Conservation (phyloP, 768 basidiomycete species). For the Pleurotus pulmonarius region DNA sequence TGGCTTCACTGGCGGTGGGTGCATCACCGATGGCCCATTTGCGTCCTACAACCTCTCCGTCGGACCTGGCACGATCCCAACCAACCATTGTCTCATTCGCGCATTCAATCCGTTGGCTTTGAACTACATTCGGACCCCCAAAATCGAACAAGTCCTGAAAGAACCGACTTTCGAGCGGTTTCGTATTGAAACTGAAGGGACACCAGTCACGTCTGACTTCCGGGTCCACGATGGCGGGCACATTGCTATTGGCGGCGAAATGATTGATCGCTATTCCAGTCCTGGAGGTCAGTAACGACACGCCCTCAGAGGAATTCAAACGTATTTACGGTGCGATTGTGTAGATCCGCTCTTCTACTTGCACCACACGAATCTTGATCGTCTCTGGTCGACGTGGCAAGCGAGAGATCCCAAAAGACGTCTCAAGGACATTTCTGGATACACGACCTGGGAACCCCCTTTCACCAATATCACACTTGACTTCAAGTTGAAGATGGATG, state of each 20-base stretch:
- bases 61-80: constrained; percentile 11
- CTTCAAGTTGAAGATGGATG: constrained; percentile 17
- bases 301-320: background rate
- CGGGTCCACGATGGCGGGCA: constrained; percentile 13
- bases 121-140: constrained; percentile 12
- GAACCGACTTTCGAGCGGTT: constrained; percentile 17
- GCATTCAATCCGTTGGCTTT: constrained; percentile 17
- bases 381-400: constrained; percentile 4
- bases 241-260: constrained; percentile 10
- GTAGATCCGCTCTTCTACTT: constrained; percentile 2
- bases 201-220: constrained; percentile 3
- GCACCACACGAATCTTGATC: constrained; percentile 4
- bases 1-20: constrained; percentile 12
- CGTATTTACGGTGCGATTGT: background rate
- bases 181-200: constrained; percentile 13
- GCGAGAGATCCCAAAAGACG: constrained; percentile 9
- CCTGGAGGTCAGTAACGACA: constrained; percentile 5
- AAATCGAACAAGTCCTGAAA: constrained; percentile 11
- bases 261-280: constrained; percentile 11
- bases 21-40: constrained; percentile 11
- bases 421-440: constrained; percentile 20
- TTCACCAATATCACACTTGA: constrained; percentile 19
- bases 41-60: constrained; percentile 9
- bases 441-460: constrained; percentile 15
- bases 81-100: constrained; percentile 16